Conservation (phyloP, 129 eudicot species). For the Tanacetum coccineum region DNA sequence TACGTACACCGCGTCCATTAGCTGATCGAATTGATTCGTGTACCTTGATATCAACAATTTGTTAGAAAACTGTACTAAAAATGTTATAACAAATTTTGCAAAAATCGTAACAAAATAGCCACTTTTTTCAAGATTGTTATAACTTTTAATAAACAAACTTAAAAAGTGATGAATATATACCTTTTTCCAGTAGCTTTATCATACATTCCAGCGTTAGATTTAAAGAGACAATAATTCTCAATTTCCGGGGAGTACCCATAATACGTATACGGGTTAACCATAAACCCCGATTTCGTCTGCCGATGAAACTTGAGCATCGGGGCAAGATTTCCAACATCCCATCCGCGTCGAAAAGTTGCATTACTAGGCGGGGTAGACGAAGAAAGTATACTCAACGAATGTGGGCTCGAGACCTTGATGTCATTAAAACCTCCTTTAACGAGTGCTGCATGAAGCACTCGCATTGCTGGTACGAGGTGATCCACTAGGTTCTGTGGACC, state of each 20-base stretch:
- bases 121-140: too few species aligned
- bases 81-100: background rate
- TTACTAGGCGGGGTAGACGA: constrained; percentile 69
- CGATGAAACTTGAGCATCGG: constrained; percentile 66
- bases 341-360: constrained; percentile 71
- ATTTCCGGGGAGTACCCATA: constrained; percentile 48
- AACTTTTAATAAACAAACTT: background rate
- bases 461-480: constrained; percentile 64
- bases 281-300: constrained; percentile 61
- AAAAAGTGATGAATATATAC: constrained; percentile 4
- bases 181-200: constrained; percentile 46
- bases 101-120: background rate
- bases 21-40: constrained; percentile 64
- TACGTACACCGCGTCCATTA: constrained; percentile 59
- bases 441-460: constrained; percentile 57
- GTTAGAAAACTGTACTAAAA: background rate
- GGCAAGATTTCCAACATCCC: constrained; percentile 66
- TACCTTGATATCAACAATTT: constrained; percentile 28
- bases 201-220: constrained; percentile 38
- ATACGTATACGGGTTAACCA: constrained; percentile 93
- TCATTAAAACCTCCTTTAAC: constrained; percentile 35
- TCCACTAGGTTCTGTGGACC: constrained; percentile 35
- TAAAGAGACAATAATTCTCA: constrained; percentile 41
- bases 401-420: constrained; percentile 66
- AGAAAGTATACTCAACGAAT: constrained; percentile 61